A percentile compares a stretch with the other conserved stretches of the same genome.
These are phyloP conservation scores for Ophiocordyceps camponoti-leonardi DNA, from an alignment of 2,329 filamentous ascomycete species.

Conservation along the genomic window DNA sequence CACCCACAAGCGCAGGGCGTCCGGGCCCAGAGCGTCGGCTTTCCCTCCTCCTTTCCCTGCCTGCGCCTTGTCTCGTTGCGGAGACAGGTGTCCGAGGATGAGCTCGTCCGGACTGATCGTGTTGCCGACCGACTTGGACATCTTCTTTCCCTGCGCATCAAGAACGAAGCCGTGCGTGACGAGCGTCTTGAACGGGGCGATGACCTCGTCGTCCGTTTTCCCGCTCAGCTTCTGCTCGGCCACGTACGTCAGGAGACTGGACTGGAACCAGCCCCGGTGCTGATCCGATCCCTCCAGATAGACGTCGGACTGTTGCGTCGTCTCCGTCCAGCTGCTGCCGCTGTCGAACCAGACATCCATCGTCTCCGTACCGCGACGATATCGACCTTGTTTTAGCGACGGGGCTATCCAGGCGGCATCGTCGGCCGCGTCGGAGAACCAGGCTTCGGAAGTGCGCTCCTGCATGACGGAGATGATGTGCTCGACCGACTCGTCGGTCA, in stretches of 20 bases:
- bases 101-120: conserved; percentile 66
- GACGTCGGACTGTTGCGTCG: conserved; percentile 49
- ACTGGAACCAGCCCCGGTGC: conserved; percentile 97
- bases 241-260: conserved; percentile 74
- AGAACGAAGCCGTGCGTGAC: conserved; percentile 93
- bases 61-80: conserved; percentile 43
- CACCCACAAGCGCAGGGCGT: conserved; percentile 79
- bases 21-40: conserved; percentile 63
- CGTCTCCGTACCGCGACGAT: conserved; percentile 70
- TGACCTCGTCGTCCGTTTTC: conserved; percentile 8
- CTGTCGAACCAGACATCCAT: conserved; percentile 99
- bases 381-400: conserved; percentile 37
- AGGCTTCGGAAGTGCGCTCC: conserved; percentile 69
- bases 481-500: conserved; percentile 61
- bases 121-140: conserved; percentile 96
- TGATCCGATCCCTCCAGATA: conserved; percentile 93
- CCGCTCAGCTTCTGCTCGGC: conserved; percentile 35
- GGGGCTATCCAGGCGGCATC: conserved; percentile 64
- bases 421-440: conserved; percentile 72
- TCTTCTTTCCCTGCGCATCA: conserved; percentile 81
- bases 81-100: conserved; percentile 66
- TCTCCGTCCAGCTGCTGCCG: conserved; percentile 74
- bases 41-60: conserved; percentile 22
- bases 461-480: conserved; percentile 72
- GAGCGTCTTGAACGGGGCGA: conserved; percentile 67